Conservation (phyloP, 2,329 filamentous ascomycete species). For the Lachnellula hyalina region DNA sequence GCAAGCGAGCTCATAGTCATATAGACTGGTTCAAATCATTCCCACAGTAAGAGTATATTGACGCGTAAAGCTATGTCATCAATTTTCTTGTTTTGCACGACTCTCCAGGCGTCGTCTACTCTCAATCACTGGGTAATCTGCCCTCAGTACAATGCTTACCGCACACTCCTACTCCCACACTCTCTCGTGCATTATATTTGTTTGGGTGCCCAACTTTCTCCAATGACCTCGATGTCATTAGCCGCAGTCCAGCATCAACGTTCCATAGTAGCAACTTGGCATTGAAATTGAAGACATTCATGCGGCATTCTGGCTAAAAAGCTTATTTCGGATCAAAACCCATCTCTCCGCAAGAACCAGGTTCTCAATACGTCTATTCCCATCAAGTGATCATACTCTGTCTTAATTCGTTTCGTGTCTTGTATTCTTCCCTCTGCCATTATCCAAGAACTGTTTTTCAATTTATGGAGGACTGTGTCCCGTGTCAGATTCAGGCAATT, state of each 20-base stretch:
- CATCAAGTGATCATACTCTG: constrained; percentile 3
- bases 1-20: background rate
- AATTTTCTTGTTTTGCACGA: no score
- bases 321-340: background rate
- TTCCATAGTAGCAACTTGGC: background rate
- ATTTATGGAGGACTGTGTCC: constrained; percentile 7
- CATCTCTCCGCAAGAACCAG: background rate
- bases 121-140: background rate
- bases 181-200: background rate
- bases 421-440: constrained; percentile 7
- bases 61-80: no score
- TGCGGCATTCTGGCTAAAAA: background rate
- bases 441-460: constrained; percentile 3
- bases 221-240: background rate
- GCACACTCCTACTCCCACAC: background rate
- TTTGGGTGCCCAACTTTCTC: background rate
- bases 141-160: background rate
- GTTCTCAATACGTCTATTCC: constrained; percentile 1
- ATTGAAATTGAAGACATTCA: background rate
- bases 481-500: constrained; percentile 16
- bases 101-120: no score
- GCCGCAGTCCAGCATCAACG: background rate
- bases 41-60: no score
- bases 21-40: no score
- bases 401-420: constrained; percentile 2